Percentiles rank a stretch among this genome's conserved stretches.
These are phyloP conservation scores for Epichloe typhina DNA, from an alignment of 2,329 filamentous ascomycete genomes.

Conservation along the genomic window DNA sequence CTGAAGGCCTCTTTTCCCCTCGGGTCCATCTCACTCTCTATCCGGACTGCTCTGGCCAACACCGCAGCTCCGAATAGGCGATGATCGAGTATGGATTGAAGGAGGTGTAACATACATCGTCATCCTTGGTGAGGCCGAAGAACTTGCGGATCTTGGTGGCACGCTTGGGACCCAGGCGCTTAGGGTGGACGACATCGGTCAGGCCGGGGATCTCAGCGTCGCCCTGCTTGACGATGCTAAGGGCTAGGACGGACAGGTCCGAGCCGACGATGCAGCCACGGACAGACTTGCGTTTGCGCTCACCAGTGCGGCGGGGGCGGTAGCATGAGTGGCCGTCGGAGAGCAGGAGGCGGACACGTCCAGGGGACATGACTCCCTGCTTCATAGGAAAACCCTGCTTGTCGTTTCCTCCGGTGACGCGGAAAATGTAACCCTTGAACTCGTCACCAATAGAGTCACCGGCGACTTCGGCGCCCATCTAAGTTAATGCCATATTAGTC, in stretches of 20 bases:
- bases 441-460: constrained; percentile 95
- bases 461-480: constrained; percentile 84
- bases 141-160: constrained; percentile 99
- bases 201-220: constrained; percentile 87
- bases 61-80: constrained; percentile 51
- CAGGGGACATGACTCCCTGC: constrained; percentile 99
- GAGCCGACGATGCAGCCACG: constrained; percentile 96
- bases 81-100: constrained; percentile 46
- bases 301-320: constrained; percentile 90
- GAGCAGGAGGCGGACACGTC: constrained; percentile 95
- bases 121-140: constrained; percentile 99
- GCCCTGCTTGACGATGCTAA: constrained; percentile 96
- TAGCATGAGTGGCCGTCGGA: constrained; percentile 98
- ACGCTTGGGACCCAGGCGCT: constrained; percentile 98
- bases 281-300: constrained; percentile 99
- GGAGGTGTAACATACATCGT: constrained; percentile 78
- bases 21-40: constrained; percentile 45
- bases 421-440: constrained; percentile 99
- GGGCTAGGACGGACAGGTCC: constrained; percentile 88
- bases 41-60: constrained; percentile 31
- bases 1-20: background rate
- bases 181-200: constrained; percentile 96
- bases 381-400: constrained; percentile 99
- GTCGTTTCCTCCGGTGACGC: constrained; percentile 99
- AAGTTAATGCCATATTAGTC: constrained; percentile 21